These are phyloP conservation scores for Anthracocystis panici-leucophaei DNA, from an alignment of 1,284 basidiomycete species.

Conservation along the genomic window DNA sequence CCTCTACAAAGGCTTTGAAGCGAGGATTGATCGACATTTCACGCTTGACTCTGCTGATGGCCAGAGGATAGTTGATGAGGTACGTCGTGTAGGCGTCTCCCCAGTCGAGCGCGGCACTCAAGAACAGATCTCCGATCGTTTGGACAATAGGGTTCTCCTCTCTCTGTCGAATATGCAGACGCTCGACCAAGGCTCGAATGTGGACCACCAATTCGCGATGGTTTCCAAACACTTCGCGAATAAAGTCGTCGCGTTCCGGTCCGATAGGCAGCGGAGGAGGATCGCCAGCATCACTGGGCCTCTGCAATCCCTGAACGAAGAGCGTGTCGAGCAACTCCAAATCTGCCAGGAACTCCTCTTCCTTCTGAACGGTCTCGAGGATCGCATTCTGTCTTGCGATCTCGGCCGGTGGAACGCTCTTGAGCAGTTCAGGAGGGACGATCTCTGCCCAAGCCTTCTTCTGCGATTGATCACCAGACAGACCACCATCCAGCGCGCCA, in stretches of 20 bases:
- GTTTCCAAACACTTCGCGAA: constrained; percentile 88
- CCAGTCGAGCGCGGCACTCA: constrained; percentile 89
- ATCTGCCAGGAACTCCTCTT: constrained; percentile 90
- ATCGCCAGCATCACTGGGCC: constrained; percentile 55
- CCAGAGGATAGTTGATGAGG: constrained; percentile 84
- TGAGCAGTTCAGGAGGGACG: constrained; percentile 78
- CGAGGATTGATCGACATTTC: constrained; percentile 84
- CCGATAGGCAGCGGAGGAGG: constrained; percentile 60
- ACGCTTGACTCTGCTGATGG: constrained; percentile 86
- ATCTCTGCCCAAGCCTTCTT: constrained; percentile 80
- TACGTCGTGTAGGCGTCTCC: constrained; percentile 86
- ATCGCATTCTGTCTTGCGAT: constrained; percentile 89
- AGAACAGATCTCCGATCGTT: constrained; percentile 88
- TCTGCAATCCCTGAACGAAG: constrained; percentile 51
- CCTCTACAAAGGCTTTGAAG: constrained; percentile 88
- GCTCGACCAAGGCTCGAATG: constrained; percentile 83
- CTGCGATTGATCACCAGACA: constrained; percentile 25
- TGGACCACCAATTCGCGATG: constrained; percentile 84
- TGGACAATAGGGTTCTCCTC: constrained; percentile 87
- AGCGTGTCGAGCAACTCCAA: constrained; percentile 80
- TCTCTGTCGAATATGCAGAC: constrained; percentile 85
- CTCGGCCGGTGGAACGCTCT: constrained; percentile 80
- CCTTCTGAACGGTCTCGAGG: constrained; percentile 88
- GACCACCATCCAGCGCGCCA: constrained; percentile 12
- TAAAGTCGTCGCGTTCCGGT: constrained; percentile 78